Percentiles rank a stretch among this genome's conserved stretches.
These are phyloP conservation scores for Fomitopsis schrenkii DNA, from an alignment of 1,284 basidiomycete species.

Conservation along the genomic window DNA sequence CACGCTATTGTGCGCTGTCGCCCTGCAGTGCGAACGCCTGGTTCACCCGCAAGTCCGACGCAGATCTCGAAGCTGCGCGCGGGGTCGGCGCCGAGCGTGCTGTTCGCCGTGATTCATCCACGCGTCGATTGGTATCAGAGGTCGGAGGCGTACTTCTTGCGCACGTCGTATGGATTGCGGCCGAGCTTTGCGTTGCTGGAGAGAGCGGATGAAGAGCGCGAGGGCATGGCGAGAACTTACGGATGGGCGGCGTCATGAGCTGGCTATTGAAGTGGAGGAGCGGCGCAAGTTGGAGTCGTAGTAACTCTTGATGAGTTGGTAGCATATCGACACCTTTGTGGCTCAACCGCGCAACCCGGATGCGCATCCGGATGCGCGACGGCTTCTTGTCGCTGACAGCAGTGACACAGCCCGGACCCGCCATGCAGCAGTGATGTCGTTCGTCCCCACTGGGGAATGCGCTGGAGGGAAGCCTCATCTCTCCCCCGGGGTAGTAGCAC, in stretches of 20 bases:
- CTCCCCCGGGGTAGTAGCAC: too few relatives aligned
- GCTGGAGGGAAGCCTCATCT: too few relatives aligned
- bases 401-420: too few relatives aligned
- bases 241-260: conserved; percentile 54
- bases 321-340: conserved; percentile 66
- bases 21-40: conserved; percentile 70
- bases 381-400: too few relatives aligned
- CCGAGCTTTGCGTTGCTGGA: conserved; percentile 47
- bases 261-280: conserved; percentile 60
- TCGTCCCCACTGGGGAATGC: too few relatives aligned
- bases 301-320: conserved; percentile 64
- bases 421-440: too few relatives aligned
- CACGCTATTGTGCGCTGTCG: conserved; percentile 78
- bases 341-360: too few relatives aligned
- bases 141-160: conserved; percentile 66
- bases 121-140: conserved; percentile 77
- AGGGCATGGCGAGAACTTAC: conserved; percentile 35
- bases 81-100: conserved; percentile 70
- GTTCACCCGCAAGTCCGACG: conserved; percentile 56
- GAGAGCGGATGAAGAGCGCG: conserved; percentile 12
- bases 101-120: conserved; percentile 81
- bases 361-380: too few relatives aligned
- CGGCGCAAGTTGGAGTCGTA: conserved; percentile 57
- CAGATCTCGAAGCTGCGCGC: conserved; percentile 50
- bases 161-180: conserved; percentile 82